phyloP scores from a whole-genome alignment of 371 early-diverging fungal species.

The Zychaea mexicana region DNA sequence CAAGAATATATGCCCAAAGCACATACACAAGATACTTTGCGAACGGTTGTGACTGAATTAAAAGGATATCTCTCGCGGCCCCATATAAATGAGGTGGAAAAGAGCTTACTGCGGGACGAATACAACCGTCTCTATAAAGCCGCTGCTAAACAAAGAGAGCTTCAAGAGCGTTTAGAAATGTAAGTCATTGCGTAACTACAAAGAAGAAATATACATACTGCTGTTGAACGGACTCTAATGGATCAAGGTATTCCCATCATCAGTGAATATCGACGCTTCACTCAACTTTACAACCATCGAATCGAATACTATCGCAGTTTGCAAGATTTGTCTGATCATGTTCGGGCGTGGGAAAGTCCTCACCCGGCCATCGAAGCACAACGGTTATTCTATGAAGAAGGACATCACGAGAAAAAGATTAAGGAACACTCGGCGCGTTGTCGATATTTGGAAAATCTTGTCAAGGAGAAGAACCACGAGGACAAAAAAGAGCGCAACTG shows the following conservation, averaged over 20 bases:
- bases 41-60: conserved; percentile 7
- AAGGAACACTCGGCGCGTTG: conserved; percentile 29
- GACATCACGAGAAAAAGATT: conserved; percentile 20
- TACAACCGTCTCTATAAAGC: conserved; percentile 11
- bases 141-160: conserved; percentile 21
- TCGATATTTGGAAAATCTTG: conserved; percentile 50
- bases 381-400: conserved; percentile 24
- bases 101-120: conserved; percentile 3
- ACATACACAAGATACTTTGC: conserved; percentile 9
- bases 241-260: no score
- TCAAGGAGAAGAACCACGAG: conserved; percentile 18
- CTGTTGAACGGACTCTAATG: no score
- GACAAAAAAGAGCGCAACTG: conserved; percentile 53
- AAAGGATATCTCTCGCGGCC: not conserved
- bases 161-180: conserved; percentile 37
- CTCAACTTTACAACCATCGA: conserved; percentile 41
- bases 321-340: conserved; percentile 58
- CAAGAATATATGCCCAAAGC: not conserved
- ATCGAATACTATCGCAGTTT: conserved; percentile 60
- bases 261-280: conserved; percentile 36
- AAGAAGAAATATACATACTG: no score
- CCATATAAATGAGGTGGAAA: not conserved
- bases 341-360: conserved; percentile 25
- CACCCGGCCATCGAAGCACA: conserved; percentile 31
- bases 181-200: conserved; percentile 19